Base-by-base conservation (phyloP, 2,329 filamentous ascomycete genomes). In the Pseudogymnoascus sp. region DNA sequence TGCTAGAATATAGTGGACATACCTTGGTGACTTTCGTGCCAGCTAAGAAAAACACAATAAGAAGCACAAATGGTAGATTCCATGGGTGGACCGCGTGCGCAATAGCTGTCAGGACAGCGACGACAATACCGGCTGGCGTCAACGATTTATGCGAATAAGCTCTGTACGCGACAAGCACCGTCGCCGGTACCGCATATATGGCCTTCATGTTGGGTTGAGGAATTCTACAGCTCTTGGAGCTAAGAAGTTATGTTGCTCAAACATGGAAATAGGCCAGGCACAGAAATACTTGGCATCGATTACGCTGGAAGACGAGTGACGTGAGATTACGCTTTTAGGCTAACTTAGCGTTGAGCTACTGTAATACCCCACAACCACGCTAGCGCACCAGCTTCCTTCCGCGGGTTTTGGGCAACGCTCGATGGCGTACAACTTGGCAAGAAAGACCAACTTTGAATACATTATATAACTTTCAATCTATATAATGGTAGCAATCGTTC, bases 81-180 rank as follows among this genome's bases (percentile, higher is more conserved):
- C 91, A 97, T 3, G 93, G 93, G 75, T 97, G 93, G n/a, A 93
- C 78, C 14, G 92, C 91, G 75, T 99, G 95, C 10, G 89, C 84
- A 53, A 83, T 75, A 3, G 91, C 93, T 3, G 93, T 96, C 46
- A 89, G 70, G 4, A 81, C 79, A 3, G 93, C 93, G 11, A 84
- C 83, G 38, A 88, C 69, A 69, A 96, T 84, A 65, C 93, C 93
- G 5, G 81, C 77, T 0, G 88, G 84, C 0, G 93, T 97, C 40
- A 99, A 82, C 23, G 89, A 93, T 63, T 90, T 88, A 69, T 86
- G 87, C 56, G 82, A 85, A 76, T 84, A 84, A 36, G 90, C 88
- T 65, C 89, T 83, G 69, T 85, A 84, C 63, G 88, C 78, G 68
- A 93, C 81, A 64, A 80, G 80, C 65, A 82, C 69, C 14, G 82